These are phyloP conservation scores for Periconia sp. DNA, from an alignment of 2,329 filamentous ascomycete genomes.

Conservation along the genomic window DNA sequence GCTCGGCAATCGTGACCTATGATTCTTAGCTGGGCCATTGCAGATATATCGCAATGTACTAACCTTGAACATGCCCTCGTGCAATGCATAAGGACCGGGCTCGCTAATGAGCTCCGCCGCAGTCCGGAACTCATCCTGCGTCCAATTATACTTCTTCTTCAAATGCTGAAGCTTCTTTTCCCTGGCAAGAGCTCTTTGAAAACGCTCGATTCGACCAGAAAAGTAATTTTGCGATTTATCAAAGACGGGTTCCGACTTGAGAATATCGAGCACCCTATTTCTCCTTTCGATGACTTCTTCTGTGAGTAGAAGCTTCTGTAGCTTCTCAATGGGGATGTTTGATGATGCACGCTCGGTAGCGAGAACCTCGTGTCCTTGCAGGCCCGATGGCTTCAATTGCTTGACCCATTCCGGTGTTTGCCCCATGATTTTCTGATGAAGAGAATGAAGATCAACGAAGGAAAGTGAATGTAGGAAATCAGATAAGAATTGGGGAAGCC, in stretches of 20 bases:
- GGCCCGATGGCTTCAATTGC: conserved; percentile 68
- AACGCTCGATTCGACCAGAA: conserved; percentile 70
- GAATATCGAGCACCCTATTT: conserved; percentile 65
- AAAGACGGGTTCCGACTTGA: conserved; percentile 72
- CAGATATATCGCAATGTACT: conserved; percentile 11
- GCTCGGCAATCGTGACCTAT: conserved; percentile 71
- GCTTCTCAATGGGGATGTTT: conserved; percentile 69
- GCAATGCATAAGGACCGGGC: conserved; percentile 75
- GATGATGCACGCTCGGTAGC: conserved; percentile 71
- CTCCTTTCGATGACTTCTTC: conserved; percentile 68
- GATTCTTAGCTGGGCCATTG: conserved; percentile 14
- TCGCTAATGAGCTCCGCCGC: conserved; percentile 76
- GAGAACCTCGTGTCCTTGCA: conserved; percentile 73
- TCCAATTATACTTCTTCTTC: conserved; percentile 71
- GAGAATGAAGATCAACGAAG: conserved; percentile 8
- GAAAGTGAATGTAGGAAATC: conserved; percentile 11
- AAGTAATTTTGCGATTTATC: conserved; percentile 82
- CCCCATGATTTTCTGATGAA: conserved; percentile 33
- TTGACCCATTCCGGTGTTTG: conserved; percentile 69
- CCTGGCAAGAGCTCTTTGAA: conserved; percentile 72
- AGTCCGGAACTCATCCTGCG: conserved; percentile 64
- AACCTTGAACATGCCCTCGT: conserved; percentile 73
- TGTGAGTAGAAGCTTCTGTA: conserved; percentile 73
- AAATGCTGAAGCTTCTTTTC: conserved; percentile 74
- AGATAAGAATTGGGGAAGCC: neutral